These are phyloP conservation scores for Pistacia atlantica DNA, from an alignment of 345 rosid genomes.

Conservation along the genomic window DNA sequence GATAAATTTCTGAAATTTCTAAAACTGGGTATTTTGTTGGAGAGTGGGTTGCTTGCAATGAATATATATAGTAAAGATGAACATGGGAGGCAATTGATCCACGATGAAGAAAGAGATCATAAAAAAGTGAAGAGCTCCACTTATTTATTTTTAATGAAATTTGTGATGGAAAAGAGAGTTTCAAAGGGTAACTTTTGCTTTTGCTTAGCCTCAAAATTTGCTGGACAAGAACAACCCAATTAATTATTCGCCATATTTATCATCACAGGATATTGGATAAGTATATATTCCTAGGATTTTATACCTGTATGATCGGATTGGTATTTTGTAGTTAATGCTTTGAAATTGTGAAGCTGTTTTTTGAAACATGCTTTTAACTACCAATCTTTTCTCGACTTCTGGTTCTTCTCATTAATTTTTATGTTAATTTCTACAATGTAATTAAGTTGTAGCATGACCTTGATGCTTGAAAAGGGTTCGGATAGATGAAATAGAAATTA, in stretches of 20 bases:
- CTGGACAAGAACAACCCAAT: not conserved
- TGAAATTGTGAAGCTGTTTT: no score
- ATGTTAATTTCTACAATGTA: no score
- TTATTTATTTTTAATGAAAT: not conserved
- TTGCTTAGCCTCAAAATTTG: not conserved
- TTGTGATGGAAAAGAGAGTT: not conserved
- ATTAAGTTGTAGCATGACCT: no score
- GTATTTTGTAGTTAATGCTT: no score
- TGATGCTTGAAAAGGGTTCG: no score
- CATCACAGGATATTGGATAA: not conserved
- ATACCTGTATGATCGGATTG: not conserved
- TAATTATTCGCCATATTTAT: conserved; percentile 14
- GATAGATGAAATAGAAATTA: no score
- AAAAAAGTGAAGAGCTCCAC: not conserved
- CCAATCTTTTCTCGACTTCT: no score
- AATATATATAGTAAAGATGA: not conserved
- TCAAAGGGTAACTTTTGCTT: conserved; percentile 10
- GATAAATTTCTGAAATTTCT: not conserved
- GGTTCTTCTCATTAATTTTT: no score
- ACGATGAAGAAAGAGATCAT: not conserved
- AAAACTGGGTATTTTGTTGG: not conserved
- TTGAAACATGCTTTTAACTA: no score
- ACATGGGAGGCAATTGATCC: not conserved
- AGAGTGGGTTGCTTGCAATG: not conserved
- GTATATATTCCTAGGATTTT: not conserved